Evolutionary conservation across 192 early-diverging fungal genomes (phyloP).

Genomic region (Entomortierella lignicola): DNA sequence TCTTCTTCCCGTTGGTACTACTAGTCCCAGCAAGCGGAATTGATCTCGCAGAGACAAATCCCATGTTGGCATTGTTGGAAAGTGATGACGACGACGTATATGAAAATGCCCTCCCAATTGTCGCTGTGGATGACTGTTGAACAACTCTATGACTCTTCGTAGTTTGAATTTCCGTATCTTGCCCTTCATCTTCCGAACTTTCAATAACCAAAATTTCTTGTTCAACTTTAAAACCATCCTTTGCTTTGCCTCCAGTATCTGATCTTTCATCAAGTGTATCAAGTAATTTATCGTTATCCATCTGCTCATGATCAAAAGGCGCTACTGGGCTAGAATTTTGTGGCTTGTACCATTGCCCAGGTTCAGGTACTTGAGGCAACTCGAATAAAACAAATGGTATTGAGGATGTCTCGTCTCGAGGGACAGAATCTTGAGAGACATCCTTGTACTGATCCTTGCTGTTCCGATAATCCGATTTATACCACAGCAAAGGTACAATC

Average conservation of each 20-base stretch:
- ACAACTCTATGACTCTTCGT: not conserved
- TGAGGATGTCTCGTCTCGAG: not conserved
- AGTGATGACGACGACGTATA: not conserved
- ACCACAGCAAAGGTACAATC: conserved; percentile 1
- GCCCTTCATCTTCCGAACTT: conserved; percentile 21
- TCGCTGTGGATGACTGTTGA: not conserved
- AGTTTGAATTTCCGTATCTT: not conserved
- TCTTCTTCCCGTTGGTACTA: not conserved
- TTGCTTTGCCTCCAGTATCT: not conserved
- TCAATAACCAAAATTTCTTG: conserved; percentile 20
- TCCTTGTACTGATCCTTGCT: not conserved
- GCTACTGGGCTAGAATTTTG: not conserved
- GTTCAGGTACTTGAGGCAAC: conserved; percentile 11
- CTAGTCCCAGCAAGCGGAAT: not conserved
- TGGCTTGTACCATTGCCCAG: conserved; percentile 16
- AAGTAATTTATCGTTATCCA: too few relatives aligned
- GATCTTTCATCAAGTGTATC: not conserved
- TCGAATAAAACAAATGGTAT: conserved; percentile 2
- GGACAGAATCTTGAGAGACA: not conserved
- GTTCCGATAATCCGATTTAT: not conserved
- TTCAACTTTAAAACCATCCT: not conserved
- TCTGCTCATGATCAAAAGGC: not conserved
- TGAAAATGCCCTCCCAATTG: not conserved
- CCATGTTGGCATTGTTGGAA: not conserved
- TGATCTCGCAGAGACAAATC: conserved; percentile 5